These are phyloP conservation scores for Lichtheimia ramosa DNA, from an alignment of 371 early-diverging fungal genomes.

Conservation along the genomic window DNA sequence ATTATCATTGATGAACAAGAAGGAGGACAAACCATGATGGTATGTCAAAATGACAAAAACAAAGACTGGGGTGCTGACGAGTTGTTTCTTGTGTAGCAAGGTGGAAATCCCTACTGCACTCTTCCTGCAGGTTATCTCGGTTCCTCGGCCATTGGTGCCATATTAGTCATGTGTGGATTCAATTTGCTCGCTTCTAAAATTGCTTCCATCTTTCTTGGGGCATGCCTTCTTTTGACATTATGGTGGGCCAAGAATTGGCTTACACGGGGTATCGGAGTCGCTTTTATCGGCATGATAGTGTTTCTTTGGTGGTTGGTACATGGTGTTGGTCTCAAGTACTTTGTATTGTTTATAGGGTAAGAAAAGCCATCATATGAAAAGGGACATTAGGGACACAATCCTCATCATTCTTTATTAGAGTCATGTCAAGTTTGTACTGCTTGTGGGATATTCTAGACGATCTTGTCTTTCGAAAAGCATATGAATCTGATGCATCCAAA, in stretches of 20 bases:
- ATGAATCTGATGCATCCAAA: constrained; percentile 82
- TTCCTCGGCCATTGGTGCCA: constrained; percentile 74
- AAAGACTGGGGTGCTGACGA: neutral
- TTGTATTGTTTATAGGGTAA: constrained; percentile 87
- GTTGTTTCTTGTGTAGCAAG: constrained; percentile 35
- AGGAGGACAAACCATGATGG: constrained; percentile 83
- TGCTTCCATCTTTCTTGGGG: constrained; percentile 75
- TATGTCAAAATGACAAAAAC: constrained; percentile 23
- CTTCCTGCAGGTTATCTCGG: constrained; percentile 78
- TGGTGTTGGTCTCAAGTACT: constrained; percentile 73
- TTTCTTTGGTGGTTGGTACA: constrained; percentile 77
- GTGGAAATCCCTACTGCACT: constrained; percentile 67
- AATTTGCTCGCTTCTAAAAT: constrained; percentile 80
- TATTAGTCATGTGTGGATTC: constrained; percentile 89
- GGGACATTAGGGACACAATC: neutral
- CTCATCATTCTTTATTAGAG: constrained; percentile 31
- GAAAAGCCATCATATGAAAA: constrained; percentile 1
- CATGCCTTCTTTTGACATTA: constrained; percentile 73
- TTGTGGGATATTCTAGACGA: constrained; percentile 92
- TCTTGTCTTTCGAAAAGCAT: constrained; percentile 81
- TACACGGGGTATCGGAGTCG: constrained; percentile 72
- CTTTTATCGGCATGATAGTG: constrained; percentile 77
- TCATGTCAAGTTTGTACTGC: constrained; percentile 84
- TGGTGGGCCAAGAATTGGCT: constrained; percentile 87
- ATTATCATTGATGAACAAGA: constrained; percentile 88